Percentiles rank a stretch among this genome's conserved stretches.
Evolutionary conservation across 2,329 filamentous ascomycete genomes (phyloP).

Genomic region (Rutstroemia sp.): DNA sequence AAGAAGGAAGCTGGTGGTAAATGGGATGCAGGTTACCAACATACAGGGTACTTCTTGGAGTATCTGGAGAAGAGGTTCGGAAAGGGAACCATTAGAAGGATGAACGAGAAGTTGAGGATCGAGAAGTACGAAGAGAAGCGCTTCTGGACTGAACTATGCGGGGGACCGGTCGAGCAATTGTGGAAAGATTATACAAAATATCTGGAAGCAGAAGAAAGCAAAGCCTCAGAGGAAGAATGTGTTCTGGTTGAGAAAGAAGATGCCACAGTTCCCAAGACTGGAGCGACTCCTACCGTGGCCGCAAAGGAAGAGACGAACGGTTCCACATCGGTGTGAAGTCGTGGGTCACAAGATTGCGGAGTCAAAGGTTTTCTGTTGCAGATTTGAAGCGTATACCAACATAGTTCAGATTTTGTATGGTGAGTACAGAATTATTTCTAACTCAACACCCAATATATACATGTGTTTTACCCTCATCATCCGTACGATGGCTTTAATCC

Average conservation of each 20-base stretch:
- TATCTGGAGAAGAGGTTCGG: conserved; percentile 68
- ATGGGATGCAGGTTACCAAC: conserved; percentile 90
- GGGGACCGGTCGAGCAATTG: conserved; percentile 55
- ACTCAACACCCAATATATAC: no score
- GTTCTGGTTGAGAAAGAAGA: conserved; percentile 27
- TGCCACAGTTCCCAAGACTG: conserved; percentile 3
- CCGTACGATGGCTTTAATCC: no score
- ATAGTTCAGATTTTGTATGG: no score
- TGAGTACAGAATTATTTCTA: no score
- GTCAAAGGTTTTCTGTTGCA: no score
- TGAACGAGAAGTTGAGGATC: conserved; percentile 62
- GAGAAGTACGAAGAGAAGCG: conserved; percentile 54
- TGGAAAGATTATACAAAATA: conserved; percentile 64
- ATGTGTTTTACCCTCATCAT: no score
- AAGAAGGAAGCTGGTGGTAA: conserved; percentile 43
- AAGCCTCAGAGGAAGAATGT: conserved; percentile 24
- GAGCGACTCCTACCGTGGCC: background rate
- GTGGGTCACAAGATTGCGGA: no score
- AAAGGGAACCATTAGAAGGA: conserved; percentile 47
- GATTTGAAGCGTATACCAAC: no score
- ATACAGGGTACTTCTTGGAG: conserved; percentile 84
- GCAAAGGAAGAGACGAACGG: no score
- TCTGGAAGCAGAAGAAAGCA: conserved; percentile 19
- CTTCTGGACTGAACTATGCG: conserved; percentile 65
- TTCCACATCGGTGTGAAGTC: no score